These are phyloP conservation scores for Gossypium lobatum DNA, from an alignment of 441 rosid species.

Conservation along the genomic window DNA sequence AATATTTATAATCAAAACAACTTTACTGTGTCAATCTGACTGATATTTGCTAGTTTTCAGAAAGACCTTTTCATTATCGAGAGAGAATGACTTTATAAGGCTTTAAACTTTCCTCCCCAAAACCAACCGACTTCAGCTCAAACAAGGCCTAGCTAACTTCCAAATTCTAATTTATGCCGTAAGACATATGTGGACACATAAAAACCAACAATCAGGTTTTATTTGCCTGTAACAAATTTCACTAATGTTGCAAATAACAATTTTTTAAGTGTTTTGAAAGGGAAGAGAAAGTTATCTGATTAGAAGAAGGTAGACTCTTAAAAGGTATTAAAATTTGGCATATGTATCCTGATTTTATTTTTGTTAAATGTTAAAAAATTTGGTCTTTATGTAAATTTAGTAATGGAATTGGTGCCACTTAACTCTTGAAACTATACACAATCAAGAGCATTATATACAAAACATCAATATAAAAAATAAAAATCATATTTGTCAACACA, in stretches of 20 bases:
- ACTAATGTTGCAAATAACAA: not conserved
- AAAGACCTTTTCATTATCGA: not conserved
- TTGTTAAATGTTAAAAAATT: not conserved
- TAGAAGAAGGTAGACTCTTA: not conserved
- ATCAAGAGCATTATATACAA: not conserved
- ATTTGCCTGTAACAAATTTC: not conserved
- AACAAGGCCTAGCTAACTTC: not conserved
- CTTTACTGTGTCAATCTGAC: not conserved
- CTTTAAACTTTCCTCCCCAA: not conserved
- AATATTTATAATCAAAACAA: not conserved
- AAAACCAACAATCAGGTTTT: not conserved
- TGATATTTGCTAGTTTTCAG: not conserved
- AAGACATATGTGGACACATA: not conserved
- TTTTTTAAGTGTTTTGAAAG: not conserved
- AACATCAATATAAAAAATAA: not conserved
- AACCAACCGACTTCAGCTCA: not conserved
- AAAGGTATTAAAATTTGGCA: not conserved
- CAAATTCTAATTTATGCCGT: constrained; percentile 8
- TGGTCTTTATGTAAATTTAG: not conserved
- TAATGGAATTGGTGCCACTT: not conserved
- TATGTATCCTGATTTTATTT: not conserved
- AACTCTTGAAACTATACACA: not conserved
- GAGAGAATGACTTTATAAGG: not conserved
- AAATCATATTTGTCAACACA: not conserved
- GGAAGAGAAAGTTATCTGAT: not conserved